Base-by-base conservation (phyloP, 805 yeast genomes). In the Myxozyma melibiosi region DNA sequence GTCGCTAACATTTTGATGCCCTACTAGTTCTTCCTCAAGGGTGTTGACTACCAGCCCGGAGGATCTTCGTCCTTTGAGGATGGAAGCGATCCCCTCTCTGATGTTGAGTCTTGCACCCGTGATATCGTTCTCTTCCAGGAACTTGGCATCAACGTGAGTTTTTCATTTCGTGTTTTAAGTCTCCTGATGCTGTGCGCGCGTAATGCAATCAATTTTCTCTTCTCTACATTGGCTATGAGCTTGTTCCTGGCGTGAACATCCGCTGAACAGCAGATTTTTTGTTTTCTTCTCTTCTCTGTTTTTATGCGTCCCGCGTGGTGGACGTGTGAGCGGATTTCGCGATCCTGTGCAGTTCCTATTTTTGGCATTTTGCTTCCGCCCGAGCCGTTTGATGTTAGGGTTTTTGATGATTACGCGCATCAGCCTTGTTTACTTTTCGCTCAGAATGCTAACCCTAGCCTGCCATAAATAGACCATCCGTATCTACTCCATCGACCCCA, bases 41-140 rank as follows among this genome's bases (percentile, higher is more conserved):
- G 98, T 18, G 87, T 92, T 1, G 98, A 92, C 71, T 91, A 91
- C 69, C 97, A 92, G 68, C 97, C 97, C 0, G 97, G 97, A 8
- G 98, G 97, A 0, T 85, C 96, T 0, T 84, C 96, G 0, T 84
- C 84, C 24, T 74, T 58, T 43, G 63, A 58, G 31, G 51, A 41
- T 20, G 64, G 63, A 33, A 44, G 68, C 48, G 98, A 92, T 68
- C 96, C 97, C 0, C 76, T 92, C 41, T 85, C 96, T 1, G 85
- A 89, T 66, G 78, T 84, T 2, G 73, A 78, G 11, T 67, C 72
- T 18, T 92, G 98, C 74, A 86, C 91, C 3, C 80, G 97, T 64
- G 98, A 92, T 70, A 82, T 89, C 20, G 75, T 78, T 14, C 74
- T 90, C 27, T 88, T 92, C 70, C 96, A 91, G 73, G 81, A 85